These are phyloP conservation scores for Microcyclospora tardicrescens DNA, from an alignment of 2,329 filamentous ascomycete genomes.

Conservation along the genomic window DNA sequence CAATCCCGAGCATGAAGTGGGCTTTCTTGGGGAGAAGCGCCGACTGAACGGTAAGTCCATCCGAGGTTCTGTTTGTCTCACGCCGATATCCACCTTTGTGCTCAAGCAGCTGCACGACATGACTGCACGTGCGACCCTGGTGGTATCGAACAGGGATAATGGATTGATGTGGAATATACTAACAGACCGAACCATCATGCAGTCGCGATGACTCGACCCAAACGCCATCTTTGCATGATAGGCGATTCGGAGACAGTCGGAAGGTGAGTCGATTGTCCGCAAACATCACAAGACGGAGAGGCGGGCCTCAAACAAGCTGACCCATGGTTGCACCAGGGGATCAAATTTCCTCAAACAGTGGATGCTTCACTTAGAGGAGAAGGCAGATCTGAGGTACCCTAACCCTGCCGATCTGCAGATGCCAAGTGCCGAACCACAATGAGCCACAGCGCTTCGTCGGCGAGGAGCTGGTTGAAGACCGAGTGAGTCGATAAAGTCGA, in stretches of 20 bases:
- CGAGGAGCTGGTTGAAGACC: neutral
- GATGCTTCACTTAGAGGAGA: constrained; percentile 84
- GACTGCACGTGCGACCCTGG: no score
- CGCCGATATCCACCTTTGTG: no score
- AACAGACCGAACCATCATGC: neutral
- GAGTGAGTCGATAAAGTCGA: neutral
- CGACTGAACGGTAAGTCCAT: constrained; percentile 66
- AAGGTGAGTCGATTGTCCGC: constrained; percentile 46
- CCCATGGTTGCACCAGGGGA: constrained; percentile 43
- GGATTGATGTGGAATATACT: neutral
- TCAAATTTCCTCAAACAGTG: constrained; percentile 75
- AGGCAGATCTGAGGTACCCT: constrained; percentile 82
- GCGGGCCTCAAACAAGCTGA: constrained; percentile 5
- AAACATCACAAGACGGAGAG: neutral
- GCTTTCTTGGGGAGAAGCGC: constrained; percentile 84
- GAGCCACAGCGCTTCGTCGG: neutral
- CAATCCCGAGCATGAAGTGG: constrained; percentile 75
- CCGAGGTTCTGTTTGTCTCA: no score
- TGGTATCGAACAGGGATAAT: no score
- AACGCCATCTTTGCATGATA: constrained; percentile 77
- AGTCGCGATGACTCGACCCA: constrained; percentile 96
- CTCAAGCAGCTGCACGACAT: no score
- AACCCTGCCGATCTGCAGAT: constrained; percentile 40
- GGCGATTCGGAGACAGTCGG: constrained; percentile 90
- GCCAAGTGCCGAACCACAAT: neutral